A percentile compares a stretch with the other conserved stretches of the same genome.
Conservation (phyloP, 2,329 filamentous ascomycete species). For the Exophiala viscosa region DNA sequence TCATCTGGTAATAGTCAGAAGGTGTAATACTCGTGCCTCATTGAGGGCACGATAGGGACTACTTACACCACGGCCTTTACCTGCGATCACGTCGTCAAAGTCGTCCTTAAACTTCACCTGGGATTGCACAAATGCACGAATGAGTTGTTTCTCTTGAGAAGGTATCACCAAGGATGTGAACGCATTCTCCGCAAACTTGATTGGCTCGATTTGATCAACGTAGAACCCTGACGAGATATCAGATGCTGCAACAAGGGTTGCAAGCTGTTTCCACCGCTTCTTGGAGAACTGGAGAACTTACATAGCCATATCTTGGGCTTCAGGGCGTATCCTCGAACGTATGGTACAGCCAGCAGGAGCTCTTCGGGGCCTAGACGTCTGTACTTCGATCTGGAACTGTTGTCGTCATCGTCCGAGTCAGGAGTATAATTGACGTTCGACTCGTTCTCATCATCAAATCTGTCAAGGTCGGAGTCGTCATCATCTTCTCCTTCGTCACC, state of each 20-base stretch:
- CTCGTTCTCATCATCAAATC: slow-evolving; percentile 22
- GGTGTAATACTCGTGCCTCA: neutral
- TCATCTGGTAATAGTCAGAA: slow-evolving; percentile 25
- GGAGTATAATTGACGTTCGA: slow-evolving; percentile 10
- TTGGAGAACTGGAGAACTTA: too few relatives aligned
- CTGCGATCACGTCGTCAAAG: slow-evolving; percentile 51
- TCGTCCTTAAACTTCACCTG: slow-evolving; percentile 37
- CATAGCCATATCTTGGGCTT: slow-evolving; percentile 42
- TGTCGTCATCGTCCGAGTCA: slow-evolving; percentile 1
- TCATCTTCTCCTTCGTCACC: slow-evolving; percentile 14
- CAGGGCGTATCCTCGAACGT: slow-evolving; percentile 48
- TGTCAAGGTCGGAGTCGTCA: slow-evolving; percentile 20
- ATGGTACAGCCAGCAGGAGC: slow-evolving; percentile 40
- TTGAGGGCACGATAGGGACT: neutral
- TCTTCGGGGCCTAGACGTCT: slow-evolving; percentile 31
- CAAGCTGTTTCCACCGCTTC: too few relatives aligned
- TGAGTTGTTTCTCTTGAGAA: slow-evolving; percentile 44
- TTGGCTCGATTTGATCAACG: slow-evolving; percentile 39
- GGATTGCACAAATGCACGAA: slow-evolving; percentile 46
- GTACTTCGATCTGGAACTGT: slow-evolving; percentile 27
- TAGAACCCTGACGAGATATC: slow-evolving; percentile 31
- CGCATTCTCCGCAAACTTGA: slow-evolving; percentile 44
- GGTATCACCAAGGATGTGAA: slow-evolving; percentile 50
- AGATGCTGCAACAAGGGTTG: too few relatives aligned
- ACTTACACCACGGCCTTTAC: slow-evolving; percentile 51